These are phyloP conservation scores for Nannochloropsis limnetica DNA, from an alignment of 352 stramenopile genomes.

Conservation along the genomic window DNA sequence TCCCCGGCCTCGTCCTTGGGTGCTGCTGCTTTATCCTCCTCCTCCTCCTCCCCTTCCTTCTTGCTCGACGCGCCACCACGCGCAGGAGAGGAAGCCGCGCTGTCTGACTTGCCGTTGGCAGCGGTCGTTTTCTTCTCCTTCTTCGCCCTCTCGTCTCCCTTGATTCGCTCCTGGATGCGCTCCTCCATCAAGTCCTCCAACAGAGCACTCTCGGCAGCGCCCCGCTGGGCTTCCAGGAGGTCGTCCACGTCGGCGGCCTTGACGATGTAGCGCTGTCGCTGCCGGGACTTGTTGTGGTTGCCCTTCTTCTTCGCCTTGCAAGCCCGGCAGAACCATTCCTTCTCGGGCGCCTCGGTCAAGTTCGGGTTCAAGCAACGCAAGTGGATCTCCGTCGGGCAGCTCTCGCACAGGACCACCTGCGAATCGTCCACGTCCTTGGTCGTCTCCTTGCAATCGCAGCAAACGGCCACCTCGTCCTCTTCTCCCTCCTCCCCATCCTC, in stretches of 20 bases:
- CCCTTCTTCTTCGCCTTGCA: conserved; percentile 28
- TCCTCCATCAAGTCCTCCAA: neutral
- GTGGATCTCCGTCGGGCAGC: conserved; percentile 29
- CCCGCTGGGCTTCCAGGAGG: conserved; percentile 1
- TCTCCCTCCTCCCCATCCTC: neutral
- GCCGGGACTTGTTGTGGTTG: neutral
- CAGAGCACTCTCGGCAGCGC: neutral
- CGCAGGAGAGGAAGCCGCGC: neutral
- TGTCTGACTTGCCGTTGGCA: neutral
- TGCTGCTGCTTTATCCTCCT: neutral
- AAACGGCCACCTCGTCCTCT: neutral
- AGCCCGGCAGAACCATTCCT: conserved; percentile 12
- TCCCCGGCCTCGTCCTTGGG: neutral
- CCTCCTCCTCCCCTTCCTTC: neutral
- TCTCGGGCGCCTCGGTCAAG: conserved; percentile 22
- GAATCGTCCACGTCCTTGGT: conserved; percentile 31
- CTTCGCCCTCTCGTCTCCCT: neutral
- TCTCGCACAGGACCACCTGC: conserved; percentile 26
- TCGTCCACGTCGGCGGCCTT: conserved; percentile 23
- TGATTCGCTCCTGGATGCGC: conserved; percentile 15
- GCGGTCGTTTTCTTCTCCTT: neutral
- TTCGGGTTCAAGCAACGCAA: neutral
- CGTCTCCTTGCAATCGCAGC: conserved; percentile 22
- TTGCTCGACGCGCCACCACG: neutral
- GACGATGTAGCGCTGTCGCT: conserved; percentile 5